These are phyloP conservation scores for Acanthamoeba triangularis DNA, from an alignment of 208 protist genomes.

Conservation along the genomic window DNA sequence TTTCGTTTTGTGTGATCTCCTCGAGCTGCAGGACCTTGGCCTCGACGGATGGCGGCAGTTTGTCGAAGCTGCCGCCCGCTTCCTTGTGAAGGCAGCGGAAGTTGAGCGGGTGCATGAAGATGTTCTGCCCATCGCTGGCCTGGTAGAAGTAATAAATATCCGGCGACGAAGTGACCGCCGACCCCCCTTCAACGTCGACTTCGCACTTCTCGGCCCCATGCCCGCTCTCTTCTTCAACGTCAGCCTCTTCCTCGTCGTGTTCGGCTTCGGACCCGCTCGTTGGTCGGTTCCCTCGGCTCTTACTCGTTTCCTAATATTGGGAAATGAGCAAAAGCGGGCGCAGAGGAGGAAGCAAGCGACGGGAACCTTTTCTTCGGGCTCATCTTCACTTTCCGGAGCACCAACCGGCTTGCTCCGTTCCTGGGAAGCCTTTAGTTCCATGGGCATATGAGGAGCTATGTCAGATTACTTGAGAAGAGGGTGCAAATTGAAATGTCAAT, in stretches of 20 bases:
- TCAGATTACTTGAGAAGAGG: too few species aligned
- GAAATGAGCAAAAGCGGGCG: not conserved
- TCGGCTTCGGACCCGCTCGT: not conserved
- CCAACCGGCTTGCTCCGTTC: not conserved
- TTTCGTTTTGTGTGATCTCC: conserved; percentile 39
- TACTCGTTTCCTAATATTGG: not conserved
- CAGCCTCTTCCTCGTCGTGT: not conserved
- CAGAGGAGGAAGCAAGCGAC: not conserved
- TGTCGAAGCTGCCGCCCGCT: not conserved
- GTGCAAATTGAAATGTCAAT: not conserved
- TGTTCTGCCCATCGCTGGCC: conserved; percentile 44
- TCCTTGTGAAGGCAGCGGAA: conserved; percentile 42
- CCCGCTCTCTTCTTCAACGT: not conserved
- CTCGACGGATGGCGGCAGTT: not conserved
- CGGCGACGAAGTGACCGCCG: not conserved
- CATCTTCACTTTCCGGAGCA: not conserved
- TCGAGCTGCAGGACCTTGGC: conserved; percentile 62
- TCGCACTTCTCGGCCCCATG: not conserved
- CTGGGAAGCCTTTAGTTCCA: not conserved
- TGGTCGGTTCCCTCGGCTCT: not conserved
- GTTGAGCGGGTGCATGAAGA: conserved; percentile 63
- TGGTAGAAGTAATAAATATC: conserved; percentile 72
- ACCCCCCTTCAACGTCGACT: not conserved
- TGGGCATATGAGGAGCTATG: too few species aligned
- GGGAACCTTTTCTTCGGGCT: not conserved